Evolutionary conservation across 768 basidiomycete species (phyloP).

Genomic region (Collybia mongolica): DNA sequence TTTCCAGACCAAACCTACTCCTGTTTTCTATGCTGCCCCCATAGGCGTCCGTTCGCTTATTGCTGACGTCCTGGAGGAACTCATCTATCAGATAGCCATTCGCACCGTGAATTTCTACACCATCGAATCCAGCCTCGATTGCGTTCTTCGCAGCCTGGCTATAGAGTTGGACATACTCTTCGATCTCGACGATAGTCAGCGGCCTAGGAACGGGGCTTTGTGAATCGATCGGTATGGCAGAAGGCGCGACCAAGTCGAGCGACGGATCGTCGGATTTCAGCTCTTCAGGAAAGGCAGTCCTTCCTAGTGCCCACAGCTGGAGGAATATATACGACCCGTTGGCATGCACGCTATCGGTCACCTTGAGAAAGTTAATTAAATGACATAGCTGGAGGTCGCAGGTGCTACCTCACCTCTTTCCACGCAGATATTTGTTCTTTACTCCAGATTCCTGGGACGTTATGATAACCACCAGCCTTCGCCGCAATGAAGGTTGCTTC

Average conservation of each 20-base stretch:
- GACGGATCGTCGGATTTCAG: slow-evolving; percentile 34
- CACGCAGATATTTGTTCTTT: slow-evolving; percentile 57
- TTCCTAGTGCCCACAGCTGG: slow-evolving; percentile 60
- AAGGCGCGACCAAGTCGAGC: slow-evolving; percentile 32
- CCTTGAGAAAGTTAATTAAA: slow-evolving; percentile 22
- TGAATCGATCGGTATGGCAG: slow-evolving; percentile 21
- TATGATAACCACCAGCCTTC: slow-evolving; percentile 44
- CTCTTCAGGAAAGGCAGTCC: slow-evolving; percentile 30
- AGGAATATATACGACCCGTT: slow-evolving; percentile 45
- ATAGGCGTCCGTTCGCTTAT: slow-evolving; percentile 62
- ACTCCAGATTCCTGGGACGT: slow-evolving; percentile 65
- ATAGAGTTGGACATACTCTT: slow-evolving; percentile 49
- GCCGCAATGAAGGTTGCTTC: slow-evolving; percentile 47
- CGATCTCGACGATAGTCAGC: slow-evolving; percentile 46
- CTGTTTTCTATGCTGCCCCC: slow-evolving; percentile 68
- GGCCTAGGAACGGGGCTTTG: slow-evolving; percentile 30
- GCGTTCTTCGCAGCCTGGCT: slow-evolving; percentile 56
- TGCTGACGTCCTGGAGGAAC: slow-evolving; percentile 57
- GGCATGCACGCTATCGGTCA: slow-evolving; percentile 58
- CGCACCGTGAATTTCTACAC: slow-evolving; percentile 47
- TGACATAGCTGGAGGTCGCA: not conserved
- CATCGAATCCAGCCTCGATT: slow-evolving; percentile 67
- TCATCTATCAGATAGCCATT: slow-evolving; percentile 57
- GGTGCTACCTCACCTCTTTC: slow-evolving; percentile 40
- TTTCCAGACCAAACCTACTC: slow-evolving; percentile 52